phyloP scores from a whole-genome alignment of 1,139 yeast genomes.

The Magnusiomyces clavatus region DNA sequence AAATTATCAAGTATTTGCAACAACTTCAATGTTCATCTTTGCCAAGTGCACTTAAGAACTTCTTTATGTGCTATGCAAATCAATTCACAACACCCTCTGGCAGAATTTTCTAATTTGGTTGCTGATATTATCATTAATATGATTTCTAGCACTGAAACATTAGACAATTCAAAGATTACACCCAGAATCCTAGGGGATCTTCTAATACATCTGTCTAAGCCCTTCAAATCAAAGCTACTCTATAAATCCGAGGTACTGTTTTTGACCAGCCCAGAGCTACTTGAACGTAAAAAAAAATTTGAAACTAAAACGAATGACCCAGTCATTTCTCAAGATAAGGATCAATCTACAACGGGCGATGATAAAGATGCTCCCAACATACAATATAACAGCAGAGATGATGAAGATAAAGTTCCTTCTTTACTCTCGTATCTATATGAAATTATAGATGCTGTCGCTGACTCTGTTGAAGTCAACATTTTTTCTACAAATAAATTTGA shows the following conservation, averaged over 20 bases:
- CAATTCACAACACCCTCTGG: neutral
- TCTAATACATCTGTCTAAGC: slow-evolving; percentile 31
- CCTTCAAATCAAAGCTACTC: slow-evolving; percentile 31
- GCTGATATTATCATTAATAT: neutral
- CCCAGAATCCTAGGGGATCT: slow-evolving; percentile 31
- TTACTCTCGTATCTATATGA: slow-evolving; percentile 21
- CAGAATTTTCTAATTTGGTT: neutral
- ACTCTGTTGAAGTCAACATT: slow-evolving; percentile 19
- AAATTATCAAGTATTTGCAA: slow-evolving; percentile 28
- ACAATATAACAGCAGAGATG: no score
- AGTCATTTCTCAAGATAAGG: no score
- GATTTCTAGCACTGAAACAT: neutral
- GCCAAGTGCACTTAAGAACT: slow-evolving; percentile 41
- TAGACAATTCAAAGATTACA: neutral
- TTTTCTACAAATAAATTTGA: slow-evolving; percentile 19
- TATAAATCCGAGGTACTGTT: slow-evolving; percentile 36
- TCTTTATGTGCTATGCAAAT: neutral
- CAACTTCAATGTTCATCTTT: slow-evolving; percentile 47
- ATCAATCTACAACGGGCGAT: no score
- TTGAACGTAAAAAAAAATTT: no score
- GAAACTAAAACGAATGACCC: no score
- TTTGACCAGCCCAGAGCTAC: slow-evolving; percentile 35
- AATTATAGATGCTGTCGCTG: slow-evolving; percentile 27
- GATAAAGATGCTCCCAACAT: no score
- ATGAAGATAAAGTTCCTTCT: neutral